phyloP scores from a whole-genome alignment of 306 rosid genomes.

The Quercus aquifolioides region DNA sequence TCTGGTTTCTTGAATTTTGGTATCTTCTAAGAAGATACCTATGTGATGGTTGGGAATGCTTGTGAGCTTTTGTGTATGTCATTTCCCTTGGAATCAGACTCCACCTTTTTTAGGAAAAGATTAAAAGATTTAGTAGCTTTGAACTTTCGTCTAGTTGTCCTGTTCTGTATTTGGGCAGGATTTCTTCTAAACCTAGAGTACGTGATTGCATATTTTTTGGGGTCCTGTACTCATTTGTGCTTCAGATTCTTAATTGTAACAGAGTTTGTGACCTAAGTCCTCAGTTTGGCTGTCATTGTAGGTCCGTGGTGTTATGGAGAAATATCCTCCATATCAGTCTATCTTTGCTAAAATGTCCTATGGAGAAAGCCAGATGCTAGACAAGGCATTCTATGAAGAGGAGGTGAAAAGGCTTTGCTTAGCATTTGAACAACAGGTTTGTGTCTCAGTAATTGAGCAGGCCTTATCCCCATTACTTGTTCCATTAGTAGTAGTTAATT shows the following conservation, averaged over 20 bases:
- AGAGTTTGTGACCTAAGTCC: constrained; percentile 7
- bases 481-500: neutral
- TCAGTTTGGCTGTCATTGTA: constrained; percentile 28
- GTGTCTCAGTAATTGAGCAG: neutral
- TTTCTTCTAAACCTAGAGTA: neutral
- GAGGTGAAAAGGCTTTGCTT: constrained; percentile 97
- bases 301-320: constrained; percentile 92
- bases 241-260: neutral
- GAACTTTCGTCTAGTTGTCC: neutral
- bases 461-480: neutral
- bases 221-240: neutral
- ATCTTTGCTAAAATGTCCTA: constrained; percentile 84
- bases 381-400: constrained; percentile 98
- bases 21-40: neutral
- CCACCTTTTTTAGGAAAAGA: constrained; percentile 4
- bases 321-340: constrained; percentile 92
- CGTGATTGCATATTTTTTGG: neutral
- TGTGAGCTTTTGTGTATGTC: neutral
- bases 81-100: neutral
- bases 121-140: constrained; percentile 1
- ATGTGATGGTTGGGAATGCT: neutral
- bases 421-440: constrained; percentile 96
- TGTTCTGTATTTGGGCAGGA: neutral
- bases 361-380: constrained; percentile 98
- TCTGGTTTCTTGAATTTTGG: neutral